These are phyloP conservation scores for Sporisorium sorghi DNA, from an alignment of 1,284 basidiomycete species.

Conservation along the genomic window DNA sequence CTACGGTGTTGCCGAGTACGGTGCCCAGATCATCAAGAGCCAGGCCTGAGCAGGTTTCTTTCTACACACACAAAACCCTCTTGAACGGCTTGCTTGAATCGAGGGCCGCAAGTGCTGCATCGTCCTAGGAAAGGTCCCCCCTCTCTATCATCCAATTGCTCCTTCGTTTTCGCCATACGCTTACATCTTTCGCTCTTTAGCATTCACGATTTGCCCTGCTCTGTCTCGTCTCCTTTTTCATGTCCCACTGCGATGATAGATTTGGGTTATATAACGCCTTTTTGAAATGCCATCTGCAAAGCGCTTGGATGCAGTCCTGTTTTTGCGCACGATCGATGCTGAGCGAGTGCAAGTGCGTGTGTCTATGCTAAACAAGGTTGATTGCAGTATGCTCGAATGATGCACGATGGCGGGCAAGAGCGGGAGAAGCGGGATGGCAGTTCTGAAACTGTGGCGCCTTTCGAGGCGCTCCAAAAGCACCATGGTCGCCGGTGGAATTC, in stretches of 20 bases:
- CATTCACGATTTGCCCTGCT: background rate
- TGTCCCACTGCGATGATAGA: background rate
- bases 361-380: no score
- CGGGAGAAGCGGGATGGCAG: no score
- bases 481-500: slow-evolving; percentile 6
- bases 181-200: background rate
- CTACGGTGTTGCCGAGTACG: slow-evolving; percentile 70
- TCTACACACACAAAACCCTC: background rate
- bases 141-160: background rate
- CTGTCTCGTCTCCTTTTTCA: background rate
- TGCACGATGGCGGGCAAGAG: background rate
- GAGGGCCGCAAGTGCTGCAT: background rate
- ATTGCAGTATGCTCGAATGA: background rate
- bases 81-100: no score
- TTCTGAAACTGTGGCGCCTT: no score
- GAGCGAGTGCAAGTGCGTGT: no score
- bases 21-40: slow-evolving; percentile 58
- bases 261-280: background rate
- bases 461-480: no score
- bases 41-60: slow-evolving; percentile 19
- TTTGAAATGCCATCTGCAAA: slow-evolving; percentile 4
- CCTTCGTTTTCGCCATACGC: slow-evolving; percentile 10
- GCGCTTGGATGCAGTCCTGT: background rate
- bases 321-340: background rate
- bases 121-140: background rate